A percentile compares a stretch with the other conserved stretches of the same genome.
phyloP scores from a whole-genome alignment of 495 filamentous ascomycete species.

The Hypoxylon crocopeplum region DNA sequence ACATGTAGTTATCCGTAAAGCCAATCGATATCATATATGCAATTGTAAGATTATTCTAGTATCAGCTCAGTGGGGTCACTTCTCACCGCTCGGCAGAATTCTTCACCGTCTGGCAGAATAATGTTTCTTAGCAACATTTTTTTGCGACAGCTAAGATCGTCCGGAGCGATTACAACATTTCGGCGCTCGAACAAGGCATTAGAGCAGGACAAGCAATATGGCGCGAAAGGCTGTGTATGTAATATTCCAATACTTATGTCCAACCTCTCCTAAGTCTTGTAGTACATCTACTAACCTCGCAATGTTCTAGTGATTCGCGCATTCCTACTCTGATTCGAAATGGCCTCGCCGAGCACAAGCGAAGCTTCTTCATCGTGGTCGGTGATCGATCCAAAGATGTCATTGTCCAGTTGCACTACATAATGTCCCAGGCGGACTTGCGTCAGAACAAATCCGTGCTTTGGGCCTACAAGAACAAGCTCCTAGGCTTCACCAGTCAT shows the following conservation, averaged over 20 bases:
- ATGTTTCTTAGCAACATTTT: conserved; percentile 29
- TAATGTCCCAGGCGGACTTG: conserved; percentile 86
- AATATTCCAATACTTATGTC: neutral
- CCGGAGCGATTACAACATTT: neutral
- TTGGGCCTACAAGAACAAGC: conserved; percentile 99
- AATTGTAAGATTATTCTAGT: neutral
- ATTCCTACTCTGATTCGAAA: conserved; percentile 97
- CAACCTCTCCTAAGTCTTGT: neutral
- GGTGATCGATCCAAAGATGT: conserved; percentile 97
- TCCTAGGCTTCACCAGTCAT: conserved; percentile 91
- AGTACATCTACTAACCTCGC: conserved; percentile 17
- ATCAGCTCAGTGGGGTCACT: conserved; percentile 15
- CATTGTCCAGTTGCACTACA: conserved; percentile 93
- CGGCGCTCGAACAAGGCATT: neutral
- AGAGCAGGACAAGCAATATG: conserved; percentile 46
- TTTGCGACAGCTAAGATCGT: conserved; percentile 8
- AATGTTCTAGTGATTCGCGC: conserved; percentile 76
- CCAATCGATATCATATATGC: too few relatives aligned
- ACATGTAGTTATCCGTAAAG: too few relatives aligned
- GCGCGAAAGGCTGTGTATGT: conserved; percentile 67
- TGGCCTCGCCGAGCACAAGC: conserved; percentile 94
- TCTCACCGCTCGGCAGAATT: conserved; percentile 30
- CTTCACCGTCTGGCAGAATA: conserved; percentile 32
- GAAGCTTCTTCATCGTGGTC: conserved; percentile 96
- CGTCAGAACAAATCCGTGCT: conserved; percentile 97